Evolutionary conservation across 768 basidiomycete genomes (phyloP).

Genomic region (Pleurotus salmoneostramineus): DNA sequence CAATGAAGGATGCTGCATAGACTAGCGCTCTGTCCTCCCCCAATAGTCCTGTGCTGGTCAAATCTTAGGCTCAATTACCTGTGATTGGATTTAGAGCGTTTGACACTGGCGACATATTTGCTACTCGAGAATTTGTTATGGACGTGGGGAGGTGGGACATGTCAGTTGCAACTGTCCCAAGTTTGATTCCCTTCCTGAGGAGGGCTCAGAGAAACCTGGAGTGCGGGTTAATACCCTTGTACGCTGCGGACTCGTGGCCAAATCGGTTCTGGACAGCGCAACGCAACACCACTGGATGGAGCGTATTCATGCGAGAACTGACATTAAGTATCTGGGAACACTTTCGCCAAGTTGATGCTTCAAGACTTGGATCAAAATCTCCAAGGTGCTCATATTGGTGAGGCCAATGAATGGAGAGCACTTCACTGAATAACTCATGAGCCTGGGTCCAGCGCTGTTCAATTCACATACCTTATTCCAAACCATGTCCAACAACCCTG

Average conservation of each 20-base stretch:
- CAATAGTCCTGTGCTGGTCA: not conserved
- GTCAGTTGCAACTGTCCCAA: no score
- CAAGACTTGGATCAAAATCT: slow-evolving; percentile 24
- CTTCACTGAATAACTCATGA: not conserved
- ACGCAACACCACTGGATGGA: slow-evolving; percentile 37
- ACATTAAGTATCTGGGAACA: slow-evolving; percentile 30
- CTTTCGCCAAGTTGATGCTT: slow-evolving; percentile 31
- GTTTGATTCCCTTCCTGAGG: no score
- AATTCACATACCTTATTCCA: slow-evolving; percentile 39
- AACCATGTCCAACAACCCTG: slow-evolving; percentile 34
- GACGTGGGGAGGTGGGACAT: no score
- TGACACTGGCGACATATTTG: no score
- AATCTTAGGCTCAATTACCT: slow-evolving; percentile 26
- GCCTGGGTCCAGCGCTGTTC: slow-evolving; percentile 27
- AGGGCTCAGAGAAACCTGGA: no score
- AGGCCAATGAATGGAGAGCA: slow-evolving; percentile 1
- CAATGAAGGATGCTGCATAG: not conserved
- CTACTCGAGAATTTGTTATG: no score
- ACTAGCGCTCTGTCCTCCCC: not conserved
- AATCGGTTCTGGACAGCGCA: slow-evolving; percentile 28
- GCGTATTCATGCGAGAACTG: slow-evolving; percentile 33
- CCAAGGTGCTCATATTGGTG: slow-evolving; percentile 41
- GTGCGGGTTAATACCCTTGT: slow-evolving; percentile 28
- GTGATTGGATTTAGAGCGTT: slow-evolving; percentile 45
- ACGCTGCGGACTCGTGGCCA: slow-evolving; percentile 27